These are phyloP conservation scores for Metschnikowia orientalis DNA, from an alignment of 805 yeast species.

Conservation along the genomic window DNA sequence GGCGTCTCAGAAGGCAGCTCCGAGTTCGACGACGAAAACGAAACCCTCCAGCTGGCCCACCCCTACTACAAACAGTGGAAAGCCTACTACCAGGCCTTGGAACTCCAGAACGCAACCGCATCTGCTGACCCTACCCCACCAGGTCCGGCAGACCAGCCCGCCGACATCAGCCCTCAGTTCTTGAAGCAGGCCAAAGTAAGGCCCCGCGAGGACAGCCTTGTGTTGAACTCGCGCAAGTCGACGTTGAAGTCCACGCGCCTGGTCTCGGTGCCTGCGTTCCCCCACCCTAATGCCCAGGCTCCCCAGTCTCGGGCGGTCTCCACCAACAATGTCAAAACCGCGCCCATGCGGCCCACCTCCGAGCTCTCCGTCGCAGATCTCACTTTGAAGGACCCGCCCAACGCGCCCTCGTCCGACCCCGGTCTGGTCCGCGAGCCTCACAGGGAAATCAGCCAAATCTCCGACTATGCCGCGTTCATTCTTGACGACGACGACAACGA, in stretches of 20 bases:
- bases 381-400: no score
- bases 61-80: slow-evolving; percentile 38
- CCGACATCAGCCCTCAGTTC: not conserved
- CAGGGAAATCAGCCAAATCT: slow-evolving; percentile 10
- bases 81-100: slow-evolving; percentile 30
- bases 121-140: slow-evolving; percentile 8
- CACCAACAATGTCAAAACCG: no score
- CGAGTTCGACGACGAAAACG: slow-evolving; percentile 8
- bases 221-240: slow-evolving; percentile 27
- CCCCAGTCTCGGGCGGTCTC: slow-evolving; percentile 13
- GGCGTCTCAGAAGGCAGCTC: slow-evolving; percentile 7
- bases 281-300: slow-evolving; percentile 1
- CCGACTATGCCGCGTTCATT: slow-evolving; percentile 17
- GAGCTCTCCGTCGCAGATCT: no score
- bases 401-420: no score
- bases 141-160: slow-evolving; percentile 1
- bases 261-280: slow-evolving; percentile 32
- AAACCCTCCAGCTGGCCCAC: slow-evolving; percentile 12
- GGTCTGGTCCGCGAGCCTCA: no score
- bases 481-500: slow-evolving; percentile 6
- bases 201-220: slow-evolving; percentile 8
- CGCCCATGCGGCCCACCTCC: no score
- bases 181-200: slow-evolving; percentile 1
- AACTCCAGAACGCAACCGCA: slow-evolving; percentile 15
- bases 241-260: slow-evolving; percentile 32